A percentile compares a stretch with the other conserved stretches of the same genome.
Conservation (phyloP, 495 filamentous ascomycete species). For the Xylaria cubensis region DNA sequence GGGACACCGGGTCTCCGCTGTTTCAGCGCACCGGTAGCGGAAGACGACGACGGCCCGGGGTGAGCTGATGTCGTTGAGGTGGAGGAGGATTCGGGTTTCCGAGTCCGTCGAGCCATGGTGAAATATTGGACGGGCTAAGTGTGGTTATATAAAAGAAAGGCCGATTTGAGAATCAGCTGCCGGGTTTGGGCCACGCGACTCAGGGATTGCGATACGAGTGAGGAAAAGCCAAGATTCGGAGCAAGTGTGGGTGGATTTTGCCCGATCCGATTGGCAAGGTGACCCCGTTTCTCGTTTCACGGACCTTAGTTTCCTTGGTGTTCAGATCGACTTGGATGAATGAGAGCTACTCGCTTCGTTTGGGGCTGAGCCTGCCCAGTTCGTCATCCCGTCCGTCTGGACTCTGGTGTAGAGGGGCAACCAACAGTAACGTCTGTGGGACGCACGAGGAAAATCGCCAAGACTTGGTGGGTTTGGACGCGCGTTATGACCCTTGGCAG, state of each 20-base stretch:
- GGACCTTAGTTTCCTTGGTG: not conserved
- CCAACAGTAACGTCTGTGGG: not conserved
- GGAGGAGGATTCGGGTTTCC: slow-evolving; percentile 1
- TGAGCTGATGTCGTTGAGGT: not conserved
- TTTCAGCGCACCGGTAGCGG: slow-evolving; percentile 13
- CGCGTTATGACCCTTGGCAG: not conserved
- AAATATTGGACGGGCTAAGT: not conserved
- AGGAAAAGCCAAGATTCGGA: not conserved
- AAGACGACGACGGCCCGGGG: not conserved
- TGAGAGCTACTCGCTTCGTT: not conserved
- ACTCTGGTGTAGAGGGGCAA: not conserved
- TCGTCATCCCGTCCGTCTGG: not conserved
- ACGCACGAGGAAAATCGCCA: not conserved
- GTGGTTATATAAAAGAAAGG: not conserved
- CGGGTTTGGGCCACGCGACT: not conserved
- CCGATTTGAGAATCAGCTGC: not conserved
- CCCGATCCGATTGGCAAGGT: not conserved
- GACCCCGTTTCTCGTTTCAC: not conserved
- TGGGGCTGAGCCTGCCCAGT: not conserved
- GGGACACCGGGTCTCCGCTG: slow-evolving; percentile 7
- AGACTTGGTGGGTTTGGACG: not conserved
- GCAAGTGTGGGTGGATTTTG: not conserved
- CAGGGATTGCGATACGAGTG: not conserved
- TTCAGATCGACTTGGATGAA: not conserved
- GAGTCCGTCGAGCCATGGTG: slow-evolving; percentile 12